phyloP scores from a whole-genome alignment of 768 basidiomycete species.

The Macrocybe gigantea region DNA sequence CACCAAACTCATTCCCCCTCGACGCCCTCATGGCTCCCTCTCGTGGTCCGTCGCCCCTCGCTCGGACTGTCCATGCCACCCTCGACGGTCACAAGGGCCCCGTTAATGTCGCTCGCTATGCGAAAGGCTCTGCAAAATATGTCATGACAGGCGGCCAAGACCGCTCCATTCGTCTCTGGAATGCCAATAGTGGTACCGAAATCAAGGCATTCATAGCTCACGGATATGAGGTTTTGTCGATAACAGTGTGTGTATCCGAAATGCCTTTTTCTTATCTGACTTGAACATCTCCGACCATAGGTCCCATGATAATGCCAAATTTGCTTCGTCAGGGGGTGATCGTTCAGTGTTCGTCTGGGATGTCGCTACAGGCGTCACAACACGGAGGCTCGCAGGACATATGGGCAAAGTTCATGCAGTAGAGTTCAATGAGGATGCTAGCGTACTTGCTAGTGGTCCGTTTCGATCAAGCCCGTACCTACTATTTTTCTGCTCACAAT shows the following conservation, averaged over 20 bases:
- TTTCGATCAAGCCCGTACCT: neutral
- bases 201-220: slow-evolving; percentile 90
- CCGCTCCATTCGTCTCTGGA: slow-evolving; percentile 86
- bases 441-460: slow-evolving; percentile 82
- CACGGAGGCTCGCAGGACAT: slow-evolving; percentile 81
- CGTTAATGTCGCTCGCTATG: slow-evolving; percentile 88
- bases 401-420: slow-evolving; percentile 87
- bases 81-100: slow-evolving; percentile 73
- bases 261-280: neutral
- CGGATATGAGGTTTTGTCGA: slow-evolving; percentile 90
- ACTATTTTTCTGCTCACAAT: too few species aligned
- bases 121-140: slow-evolving; percentile 84
- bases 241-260: slow-evolving; percentile 66
- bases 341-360: slow-evolving; percentile 94
- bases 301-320: slow-evolving; percentile 89
- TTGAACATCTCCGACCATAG: slow-evolving; percentile 28
- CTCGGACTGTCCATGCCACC: slow-evolving; percentile 53
- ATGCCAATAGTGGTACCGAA: slow-evolving; percentile 78
- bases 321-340: slow-evolving; percentile 93
- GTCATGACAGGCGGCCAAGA: slow-evolving; percentile 93
- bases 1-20: neutral
- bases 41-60: slow-evolving; percentile 28
- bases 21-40: slow-evolving; percentile 41
- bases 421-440: slow-evolving; percentile 85
- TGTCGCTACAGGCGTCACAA: slow-evolving; percentile 81